Conservation (phyloP, 2,329 filamentous ascomycete genomes). For the Ascochyta rabiei region DNA sequence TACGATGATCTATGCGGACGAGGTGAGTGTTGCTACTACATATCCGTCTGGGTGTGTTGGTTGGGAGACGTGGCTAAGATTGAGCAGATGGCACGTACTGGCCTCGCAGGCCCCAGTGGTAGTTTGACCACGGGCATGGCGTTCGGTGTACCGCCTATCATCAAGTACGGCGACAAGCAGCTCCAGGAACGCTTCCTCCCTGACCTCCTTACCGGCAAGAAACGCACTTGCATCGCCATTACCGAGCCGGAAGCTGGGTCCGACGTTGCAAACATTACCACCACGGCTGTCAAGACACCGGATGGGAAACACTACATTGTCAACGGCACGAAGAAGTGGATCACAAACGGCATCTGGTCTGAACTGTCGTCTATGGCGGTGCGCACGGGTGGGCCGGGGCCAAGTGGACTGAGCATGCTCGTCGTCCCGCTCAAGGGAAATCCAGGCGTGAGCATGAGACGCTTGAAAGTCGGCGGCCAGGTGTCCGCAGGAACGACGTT, state of each 20-base stretch:
- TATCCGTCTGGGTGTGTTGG: not conserved
- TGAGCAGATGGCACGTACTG: constrained; percentile 66
- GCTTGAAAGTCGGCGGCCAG: constrained; percentile 70
- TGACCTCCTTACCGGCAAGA: constrained; percentile 69
- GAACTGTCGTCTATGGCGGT: constrained; percentile 75
- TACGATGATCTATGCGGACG: constrained; percentile 71
- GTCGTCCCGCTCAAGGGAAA: constrained; percentile 72
- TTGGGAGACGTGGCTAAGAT: constrained; percentile 5
- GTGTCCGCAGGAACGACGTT: constrained; percentile 72
- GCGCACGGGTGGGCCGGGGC: constrained; percentile 70
- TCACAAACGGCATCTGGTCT: constrained; percentile 65
- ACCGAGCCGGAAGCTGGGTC: constrained; percentile 77
- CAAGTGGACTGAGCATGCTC: constrained; percentile 68
- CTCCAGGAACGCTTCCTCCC: constrained; percentile 74
- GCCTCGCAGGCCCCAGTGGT: constrained; percentile 66
- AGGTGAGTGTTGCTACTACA: constrained; percentile 50
- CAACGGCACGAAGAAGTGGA: constrained; percentile 80
- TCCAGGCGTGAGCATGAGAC: constrained; percentile 70
- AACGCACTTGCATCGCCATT: constrained; percentile 76
- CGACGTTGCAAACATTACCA: constrained; percentile 75
- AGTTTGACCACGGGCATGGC: constrained; percentile 74
- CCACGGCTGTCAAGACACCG: constrained; percentile 65
- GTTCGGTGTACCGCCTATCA: constrained; percentile 73
- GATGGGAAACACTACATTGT: constrained; percentile 73
- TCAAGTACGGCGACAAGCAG: constrained; percentile 68